Evolutionary conservation across 805 yeast species (phyloP).

Genomic region (Priceomyces melissophilus): DNA sequence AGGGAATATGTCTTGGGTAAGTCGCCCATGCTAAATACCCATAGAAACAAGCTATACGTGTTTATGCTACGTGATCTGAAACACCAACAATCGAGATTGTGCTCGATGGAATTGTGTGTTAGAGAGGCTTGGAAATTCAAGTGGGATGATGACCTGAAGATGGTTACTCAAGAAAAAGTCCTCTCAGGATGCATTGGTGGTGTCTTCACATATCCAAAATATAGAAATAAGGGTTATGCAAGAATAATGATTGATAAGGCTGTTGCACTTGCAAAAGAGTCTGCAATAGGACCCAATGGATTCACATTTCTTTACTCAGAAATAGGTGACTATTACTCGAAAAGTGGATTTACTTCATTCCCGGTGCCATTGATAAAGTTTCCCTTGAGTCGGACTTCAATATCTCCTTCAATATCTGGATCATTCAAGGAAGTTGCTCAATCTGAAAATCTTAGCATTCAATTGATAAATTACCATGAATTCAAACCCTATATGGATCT

Average conservation of each 20-base stretch:
- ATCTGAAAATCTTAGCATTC: constrained; percentile 6
- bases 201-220: constrained; percentile 35
- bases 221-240: constrained; percentile 38
- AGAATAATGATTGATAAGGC: constrained; percentile 36
- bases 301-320: constrained; percentile 40
- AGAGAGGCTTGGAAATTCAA: constrained; percentile 27
- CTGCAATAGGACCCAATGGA: constrained; percentile 28
- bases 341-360: constrained; percentile 35
- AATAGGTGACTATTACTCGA: constrained; percentile 40
- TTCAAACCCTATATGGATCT: constrained; percentile 22
- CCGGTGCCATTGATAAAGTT: constrained; percentile 31
- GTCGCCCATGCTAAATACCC: constrained; percentile 11
- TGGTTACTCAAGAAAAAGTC: constrained; percentile 15
- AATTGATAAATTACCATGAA: constrained; percentile 25
- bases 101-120: constrained; percentile 34
- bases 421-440: constrained; percentile 1
- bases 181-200: constrained; percentile 40
- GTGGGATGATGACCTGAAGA: constrained; percentile 9
- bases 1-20: constrained; percentile 32
- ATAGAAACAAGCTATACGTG: constrained; percentile 13
- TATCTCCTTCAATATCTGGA: not conserved
- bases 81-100: constrained; percentile 18
- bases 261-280: constrained; percentile 21
- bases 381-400: constrained; percentile 9
- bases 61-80: constrained; percentile 21